A percentile compares a stretch with the other conserved stretches of the same genome.
These are phyloP conservation scores for Sarocladium oryzae DNA, from an alignment of 2,329 filamentous ascomycete genomes.

Conservation along the genomic window DNA sequence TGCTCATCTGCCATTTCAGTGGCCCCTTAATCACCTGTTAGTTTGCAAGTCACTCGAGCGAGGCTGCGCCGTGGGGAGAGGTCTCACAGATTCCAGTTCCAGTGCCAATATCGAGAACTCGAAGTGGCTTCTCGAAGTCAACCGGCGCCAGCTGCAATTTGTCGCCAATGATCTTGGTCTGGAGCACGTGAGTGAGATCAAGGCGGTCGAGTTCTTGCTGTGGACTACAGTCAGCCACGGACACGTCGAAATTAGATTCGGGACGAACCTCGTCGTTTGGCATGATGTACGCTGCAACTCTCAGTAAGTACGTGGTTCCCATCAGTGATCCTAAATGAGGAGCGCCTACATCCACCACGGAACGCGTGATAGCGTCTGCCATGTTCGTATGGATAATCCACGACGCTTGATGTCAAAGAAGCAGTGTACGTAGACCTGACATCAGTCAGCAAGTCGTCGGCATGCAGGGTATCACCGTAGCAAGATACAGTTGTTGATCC, in stretches of 20 bases:
- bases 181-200: constrained; percentile 30
- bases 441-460: neutral
- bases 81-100: constrained; percentile 34
- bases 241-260: neutral
- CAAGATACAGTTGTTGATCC: neutral
- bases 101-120: constrained; percentile 36
- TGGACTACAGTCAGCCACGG: neutral
- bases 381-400: constrained; percentile 23
- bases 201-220: constrained; percentile 29
- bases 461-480: neutral
- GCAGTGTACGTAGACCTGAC: constrained; percentile 15
- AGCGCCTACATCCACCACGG: constrained; percentile 20
- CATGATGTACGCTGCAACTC: constrained; percentile 13
- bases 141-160: neutral
- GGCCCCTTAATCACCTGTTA: constrained; percentile 19
- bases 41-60: neutral
- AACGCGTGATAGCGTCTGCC: constrained; percentile 28
- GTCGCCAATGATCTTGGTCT: constrained; percentile 20
- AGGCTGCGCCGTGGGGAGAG: neutral
- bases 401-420: constrained; percentile 21
- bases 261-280: constrained; percentile 22
- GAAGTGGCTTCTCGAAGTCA: constrained; percentile 4
- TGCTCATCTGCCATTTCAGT: constrained; percentile 31
- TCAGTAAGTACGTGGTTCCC: neutral
- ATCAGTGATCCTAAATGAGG: neutral